Conservation (phyloP, 2,329 filamentous ascomycete species). For the Pyrenophora graminea region DNA sequence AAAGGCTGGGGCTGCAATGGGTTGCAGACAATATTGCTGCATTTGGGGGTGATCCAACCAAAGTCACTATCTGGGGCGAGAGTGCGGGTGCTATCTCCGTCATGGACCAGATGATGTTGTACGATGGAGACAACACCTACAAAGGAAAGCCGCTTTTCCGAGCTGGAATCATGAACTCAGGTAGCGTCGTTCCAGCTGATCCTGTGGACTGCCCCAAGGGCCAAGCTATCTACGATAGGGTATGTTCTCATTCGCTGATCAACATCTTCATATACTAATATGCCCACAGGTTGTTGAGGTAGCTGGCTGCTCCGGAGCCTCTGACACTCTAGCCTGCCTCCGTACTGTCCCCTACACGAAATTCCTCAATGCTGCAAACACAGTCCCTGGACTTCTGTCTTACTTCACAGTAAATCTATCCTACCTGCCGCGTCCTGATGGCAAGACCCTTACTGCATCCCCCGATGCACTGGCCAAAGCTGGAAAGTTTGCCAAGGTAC, state of each 20-base stretch:
- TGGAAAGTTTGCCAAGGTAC: constrained; percentile 63
- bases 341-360: constrained; percentile 52
- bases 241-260: constrained; percentile 5
- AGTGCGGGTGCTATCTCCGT: constrained; percentile 65
- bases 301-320: constrained; percentile 51
- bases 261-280: constrained; percentile 58
- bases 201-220: constrained; percentile 68
- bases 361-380: constrained; percentile 67
- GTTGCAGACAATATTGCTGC: constrained; percentile 74
- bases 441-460: constrained; percentile 63
- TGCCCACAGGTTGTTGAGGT: constrained; percentile 51
- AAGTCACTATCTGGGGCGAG: constrained; percentile 80
- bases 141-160: constrained; percentile 76
- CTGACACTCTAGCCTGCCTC: constrained; percentile 55
- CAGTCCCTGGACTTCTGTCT: constrained; percentile 69
- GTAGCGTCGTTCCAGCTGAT: constrained; percentile 46
- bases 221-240: constrained; percentile 62
- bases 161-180: constrained; percentile 70
- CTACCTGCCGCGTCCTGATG: constrained; percentile 76
- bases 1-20: constrained; percentile 74
- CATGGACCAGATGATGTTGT: constrained; percentile 75
- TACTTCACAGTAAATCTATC: constrained; percentile 72
- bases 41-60: constrained; percentile 79
- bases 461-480: constrained; percentile 61
- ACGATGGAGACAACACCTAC: constrained; percentile 73